Evolutionary conservation across 2,329 filamentous ascomycete genomes (phyloP), one percentile per base, ranked within the genome.

Genomic region (Fusarium sp.): DNA sequence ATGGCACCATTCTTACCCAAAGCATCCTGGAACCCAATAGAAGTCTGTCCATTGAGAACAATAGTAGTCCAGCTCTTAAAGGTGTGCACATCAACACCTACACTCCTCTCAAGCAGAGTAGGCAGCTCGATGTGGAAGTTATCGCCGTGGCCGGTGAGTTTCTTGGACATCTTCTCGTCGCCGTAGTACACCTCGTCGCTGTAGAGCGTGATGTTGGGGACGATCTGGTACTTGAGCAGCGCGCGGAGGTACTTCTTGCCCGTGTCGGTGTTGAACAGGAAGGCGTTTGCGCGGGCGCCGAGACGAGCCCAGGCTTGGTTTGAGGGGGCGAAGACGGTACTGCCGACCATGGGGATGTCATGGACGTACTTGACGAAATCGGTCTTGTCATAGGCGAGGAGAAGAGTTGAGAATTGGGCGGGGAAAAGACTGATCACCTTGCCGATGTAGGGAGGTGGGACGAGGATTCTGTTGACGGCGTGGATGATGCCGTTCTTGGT

Each of bases 401-500:
- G 84, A 2, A 96, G 86, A 0, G 93, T 97, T 67, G 89, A 93
- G 83, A 97, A 97, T 63, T 89, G 84, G 45, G 82, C 79, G 0
- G 94, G 93, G 74, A 97, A 85, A 30, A 94, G 88, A 11, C 86
- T 83, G 44, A 88, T 77, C 56, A 80, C 73, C 24, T 73, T 75
- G 52, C 87, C 82, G 42, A 88, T 82, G 24, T 82, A 80, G 1
- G 91, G 89, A 0, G 94, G 94, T 4, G 93, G 93, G 10, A 95
- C 73, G n/a, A 97, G 84, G 54, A 96, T 82, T 63, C 82, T 84
- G 80, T 94, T 88, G 53, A 97, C 80, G 43, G 86, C 91, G 77
- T 97, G 94, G 67, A 96, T 87, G 38, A 96, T 83, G 40, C 94
- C 94, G 74, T 97, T 97, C 63, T 87, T 89, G 39, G 88, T 90